These are phyloP conservation scores for Lablab purpureus DNA, from an alignment of 306 rosid species.

Conservation along the genomic window DNA sequence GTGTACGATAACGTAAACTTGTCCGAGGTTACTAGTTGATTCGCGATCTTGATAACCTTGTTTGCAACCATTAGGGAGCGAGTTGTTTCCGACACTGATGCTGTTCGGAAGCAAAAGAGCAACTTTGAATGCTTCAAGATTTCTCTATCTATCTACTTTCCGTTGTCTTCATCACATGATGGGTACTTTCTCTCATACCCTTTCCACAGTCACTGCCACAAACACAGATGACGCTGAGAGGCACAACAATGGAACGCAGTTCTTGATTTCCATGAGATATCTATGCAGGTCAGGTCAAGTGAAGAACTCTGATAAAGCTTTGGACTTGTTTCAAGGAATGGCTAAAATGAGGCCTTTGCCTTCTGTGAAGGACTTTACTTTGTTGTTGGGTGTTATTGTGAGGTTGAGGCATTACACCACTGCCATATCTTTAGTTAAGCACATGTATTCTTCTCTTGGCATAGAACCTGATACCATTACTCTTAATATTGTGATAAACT, in stretches of 20 bases:
- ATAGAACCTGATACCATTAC: conserved; percentile 39
- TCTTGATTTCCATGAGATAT: conserved; percentile 43
- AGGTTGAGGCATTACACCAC: conserved; percentile 46
- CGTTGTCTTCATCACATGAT: conserved; percentile 12
- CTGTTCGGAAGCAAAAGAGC: not conserved
- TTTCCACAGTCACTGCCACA: not conserved
- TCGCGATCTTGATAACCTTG: too few relatives aligned
- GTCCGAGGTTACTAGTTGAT: too few relatives aligned
- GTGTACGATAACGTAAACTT: too few relatives aligned
- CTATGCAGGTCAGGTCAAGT: conserved; percentile 42
- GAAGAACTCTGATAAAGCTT: conserved; percentile 29
- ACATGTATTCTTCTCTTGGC: conserved; percentile 38
- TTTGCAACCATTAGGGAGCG: not conserved
- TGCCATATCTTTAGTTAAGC: conserved; percentile 45
- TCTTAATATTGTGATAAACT: conserved; percentile 48
- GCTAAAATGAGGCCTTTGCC: conserved; percentile 51
- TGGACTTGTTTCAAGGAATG: conserved; percentile 44
- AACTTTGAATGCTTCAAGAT: conserved; percentile 26
- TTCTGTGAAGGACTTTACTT: conserved; percentile 46
- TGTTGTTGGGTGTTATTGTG: conserved; percentile 42
- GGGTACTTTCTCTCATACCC: conserved; percentile 11
- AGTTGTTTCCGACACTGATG: not conserved
- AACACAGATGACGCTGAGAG: not conserved
- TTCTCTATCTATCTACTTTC: not conserved
- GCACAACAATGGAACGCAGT: conserved; percentile 24